Evolutionary conservation across 768 basidiomycete genomes (phyloP), one percentile per base, ranked within the genome.

Genomic region (Termitomyces sp.): DNA sequence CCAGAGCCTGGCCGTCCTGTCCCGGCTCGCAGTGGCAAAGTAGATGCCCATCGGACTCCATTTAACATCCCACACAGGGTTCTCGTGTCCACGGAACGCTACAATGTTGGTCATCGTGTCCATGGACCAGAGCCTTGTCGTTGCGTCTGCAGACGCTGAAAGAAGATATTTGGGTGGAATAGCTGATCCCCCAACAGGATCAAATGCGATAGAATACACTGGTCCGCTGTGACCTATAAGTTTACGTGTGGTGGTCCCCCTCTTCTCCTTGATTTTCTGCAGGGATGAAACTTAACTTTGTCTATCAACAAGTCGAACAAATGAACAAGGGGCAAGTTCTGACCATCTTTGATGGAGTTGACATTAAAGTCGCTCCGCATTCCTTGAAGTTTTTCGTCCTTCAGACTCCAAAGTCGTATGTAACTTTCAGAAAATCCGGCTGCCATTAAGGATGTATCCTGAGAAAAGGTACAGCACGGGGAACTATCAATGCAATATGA

Each of bases 31-130:
- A 17, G 91, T 96, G 7, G 97, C 96, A 70, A 99, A 99, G 73
- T 99, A 98, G n/a, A 95, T 84, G 4, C 97, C 95, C 78, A 93
- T 86, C 10, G 97, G 96, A 65, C 92, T 95, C 97, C 97, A 99
- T 68, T 98, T 89, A 12, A 96, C 94, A 64, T 98, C 97, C 97
- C 97, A 99, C 0, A 99, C 87, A 0, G 97, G 94, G 69, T 97
- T 95, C 67, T 95, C 88, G 64, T 99, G 97, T 0, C 97, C 96
- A 34, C 94, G 82, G 67, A 94, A 99, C 6, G 89, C 94, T 19
- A 94, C 94, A 10, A 98, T 73, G 64, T 97, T 97, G 16, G 90
- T 83, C 80, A 94, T 85, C 0, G 96, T 97, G 60, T 98, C 94
- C 70, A 98, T 75, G 5, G 94, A 96, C 97, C 97, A 99, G 19